A percentile compares a stretch with the other conserved stretches of the same genome.
Conservation (phyloP, 352 stramenopile genomes). For the Globisporangium splendens region DNA sequence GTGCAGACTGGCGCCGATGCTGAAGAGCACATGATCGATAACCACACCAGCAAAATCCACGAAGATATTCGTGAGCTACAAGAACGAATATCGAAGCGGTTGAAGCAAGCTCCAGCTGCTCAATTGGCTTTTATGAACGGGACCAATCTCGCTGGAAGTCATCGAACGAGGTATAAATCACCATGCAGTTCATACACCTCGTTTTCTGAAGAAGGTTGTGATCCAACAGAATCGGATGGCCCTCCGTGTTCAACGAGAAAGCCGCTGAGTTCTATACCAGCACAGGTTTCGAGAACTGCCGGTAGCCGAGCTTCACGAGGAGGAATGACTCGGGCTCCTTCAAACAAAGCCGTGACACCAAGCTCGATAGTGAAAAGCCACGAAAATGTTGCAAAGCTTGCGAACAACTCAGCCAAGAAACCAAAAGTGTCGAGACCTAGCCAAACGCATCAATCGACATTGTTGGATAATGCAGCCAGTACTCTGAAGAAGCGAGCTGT, state of each 20-base stretch:
- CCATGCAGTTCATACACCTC: conserved; percentile 28
- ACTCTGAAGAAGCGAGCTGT: not conserved
- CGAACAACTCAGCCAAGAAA: not conserved
- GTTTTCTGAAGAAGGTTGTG: conserved; percentile 25
- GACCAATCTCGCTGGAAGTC: not conserved
- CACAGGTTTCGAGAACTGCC: not conserved
- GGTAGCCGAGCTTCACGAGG: not conserved
- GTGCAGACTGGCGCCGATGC: too few species aligned
- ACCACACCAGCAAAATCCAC: conserved; percentile 61
- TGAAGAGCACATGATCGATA: conserved; percentile 44
- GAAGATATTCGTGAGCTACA: conserved; percentile 72
- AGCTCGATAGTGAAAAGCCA: not conserved
- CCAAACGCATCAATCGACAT: too few species aligned
- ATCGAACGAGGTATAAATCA: conserved; percentile 6
- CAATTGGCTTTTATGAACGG: not conserved
- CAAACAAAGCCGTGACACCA: too few species aligned
- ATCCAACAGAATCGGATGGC: conserved; percentile 1
- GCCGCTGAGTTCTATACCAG: not conserved
- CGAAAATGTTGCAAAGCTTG: not conserved
- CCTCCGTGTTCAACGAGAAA: not conserved
- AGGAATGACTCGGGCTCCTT: too few species aligned
- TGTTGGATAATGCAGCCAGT: not conserved
- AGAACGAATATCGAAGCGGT: conserved; percentile 52
- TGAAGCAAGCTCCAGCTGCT: conserved; percentile 32
- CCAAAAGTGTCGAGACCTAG: too few species aligned